Percentiles rank a stretch among this genome's conserved stretches.
Conservation (phyloP, 2,329 filamentous ascomycete genomes). For the Nemania sp. region DNA sequence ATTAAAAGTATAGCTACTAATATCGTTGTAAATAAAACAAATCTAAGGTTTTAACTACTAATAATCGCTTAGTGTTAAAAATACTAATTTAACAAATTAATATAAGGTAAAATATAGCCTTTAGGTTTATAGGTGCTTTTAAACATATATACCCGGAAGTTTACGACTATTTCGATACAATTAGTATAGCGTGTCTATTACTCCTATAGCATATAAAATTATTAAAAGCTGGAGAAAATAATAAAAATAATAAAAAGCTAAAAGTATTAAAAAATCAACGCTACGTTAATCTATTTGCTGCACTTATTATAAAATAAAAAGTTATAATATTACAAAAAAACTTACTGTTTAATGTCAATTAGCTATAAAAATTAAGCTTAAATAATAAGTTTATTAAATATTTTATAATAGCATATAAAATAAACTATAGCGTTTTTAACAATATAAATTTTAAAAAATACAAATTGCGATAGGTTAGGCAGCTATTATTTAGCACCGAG, state of each 20-base stretch:
- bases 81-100: not conserved
- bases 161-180: not conserved
- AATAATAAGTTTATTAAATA: not conserved
- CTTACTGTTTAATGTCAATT: constrained; percentile 1
- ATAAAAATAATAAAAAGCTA: not conserved
- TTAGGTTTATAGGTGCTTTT: not conserved
- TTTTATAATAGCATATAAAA: constrained; percentile 4
- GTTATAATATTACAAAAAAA: not conserved
- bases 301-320: not conserved
- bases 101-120: not conserved
- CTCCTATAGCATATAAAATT: not conserved
- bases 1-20: not conserved
- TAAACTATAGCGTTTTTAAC: not conserved
- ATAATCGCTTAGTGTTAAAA: not conserved
- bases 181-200: not conserved
- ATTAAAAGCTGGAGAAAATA: not conserved
- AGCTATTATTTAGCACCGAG: not conserved
- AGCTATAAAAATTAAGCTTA: constrained; percentile 1
- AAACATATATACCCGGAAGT: not conserved
- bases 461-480: not conserved
- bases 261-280: not conserved
- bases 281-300: not conserved
- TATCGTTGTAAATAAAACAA: not conserved
- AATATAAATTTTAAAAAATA: not conserved
- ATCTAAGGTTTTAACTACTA: not conserved